Percentiles rank a stretch among this genome's conserved stretches.
Evolutionary conservation across 2,329 filamentous ascomycete genomes (phyloP).

Genomic region (Penicillium sp.): DNA sequence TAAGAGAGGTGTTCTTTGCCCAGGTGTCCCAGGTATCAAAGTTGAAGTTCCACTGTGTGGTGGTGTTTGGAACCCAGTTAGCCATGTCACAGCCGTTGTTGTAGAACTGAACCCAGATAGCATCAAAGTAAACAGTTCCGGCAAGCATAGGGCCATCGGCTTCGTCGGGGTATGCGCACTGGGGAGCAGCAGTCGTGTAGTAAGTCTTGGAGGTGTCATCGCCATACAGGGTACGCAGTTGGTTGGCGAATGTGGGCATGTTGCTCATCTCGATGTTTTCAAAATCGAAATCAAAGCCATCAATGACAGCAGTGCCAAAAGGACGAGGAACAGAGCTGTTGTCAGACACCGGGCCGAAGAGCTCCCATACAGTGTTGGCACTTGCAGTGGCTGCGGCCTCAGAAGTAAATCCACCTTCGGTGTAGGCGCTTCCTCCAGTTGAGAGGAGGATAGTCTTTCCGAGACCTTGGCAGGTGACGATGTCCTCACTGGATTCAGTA

Average conservation of each 20-base stretch:
- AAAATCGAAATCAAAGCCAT: constrained; percentile 75
- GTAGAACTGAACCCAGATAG: constrained; percentile 63
- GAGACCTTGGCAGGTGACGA: constrained; percentile 58
- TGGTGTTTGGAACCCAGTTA: constrained; percentile 45
- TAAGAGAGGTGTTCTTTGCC: constrained; percentile 56
- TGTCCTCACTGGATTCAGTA: constrained; percentile 35
- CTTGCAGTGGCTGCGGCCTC: constrained; percentile 49
- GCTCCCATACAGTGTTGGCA: constrained; percentile 65
- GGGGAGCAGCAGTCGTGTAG: constrained; percentile 64
- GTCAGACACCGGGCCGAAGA: constrained; percentile 58
- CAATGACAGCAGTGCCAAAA: constrained; percentile 61
- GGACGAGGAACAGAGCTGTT: constrained; percentile 54
- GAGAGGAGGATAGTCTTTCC: constrained; percentile 70
- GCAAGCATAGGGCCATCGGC: constrained; percentile 56
- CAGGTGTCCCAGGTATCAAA: constrained; percentile 62
- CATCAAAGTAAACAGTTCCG: constrained; percentile 54
- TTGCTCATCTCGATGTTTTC: constrained; percentile 55
- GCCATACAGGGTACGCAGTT: constrained; percentile 55
- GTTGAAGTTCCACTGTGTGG: constrained; percentile 55
- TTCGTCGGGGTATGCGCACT: constrained; percentile 63
- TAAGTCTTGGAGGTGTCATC: constrained; percentile 49
- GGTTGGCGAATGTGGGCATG: constrained; percentile 57
- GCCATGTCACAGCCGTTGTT: constrained; percentile 64
- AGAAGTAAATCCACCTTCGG: constrained; percentile 62
- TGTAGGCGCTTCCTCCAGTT: constrained; percentile 66